These are phyloP conservation scores for Nakazawaea ishiwadae DNA, from an alignment of 805 yeast species.

Conservation along the genomic window DNA sequence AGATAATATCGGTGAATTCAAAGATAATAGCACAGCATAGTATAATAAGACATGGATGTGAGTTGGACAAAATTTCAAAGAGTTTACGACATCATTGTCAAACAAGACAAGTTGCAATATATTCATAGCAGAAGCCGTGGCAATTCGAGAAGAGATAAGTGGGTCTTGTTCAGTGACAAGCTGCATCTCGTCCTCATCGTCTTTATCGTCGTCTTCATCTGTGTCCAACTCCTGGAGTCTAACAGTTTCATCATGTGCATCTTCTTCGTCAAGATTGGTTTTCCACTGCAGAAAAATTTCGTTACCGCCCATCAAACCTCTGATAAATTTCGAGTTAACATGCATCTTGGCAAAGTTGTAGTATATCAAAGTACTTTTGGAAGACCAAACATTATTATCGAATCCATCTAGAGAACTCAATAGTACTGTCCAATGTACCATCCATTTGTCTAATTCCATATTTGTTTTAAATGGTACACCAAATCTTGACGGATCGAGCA, in stretches of 20 bases:
- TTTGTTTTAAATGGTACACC: constrained; percentile 68
- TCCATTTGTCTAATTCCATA: constrained; percentile 68
- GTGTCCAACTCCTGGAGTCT: neutral
- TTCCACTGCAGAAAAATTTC: constrained; percentile 13
- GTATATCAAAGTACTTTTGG: constrained; percentile 64
- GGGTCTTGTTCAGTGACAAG: constrained; percentile 22
- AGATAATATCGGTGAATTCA: constrained; percentile 39
- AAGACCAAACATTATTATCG: constrained; percentile 52
- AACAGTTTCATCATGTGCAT: neutral
- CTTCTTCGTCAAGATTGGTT: constrained; percentile 7
- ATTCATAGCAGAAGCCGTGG: constrained; percentile 58
- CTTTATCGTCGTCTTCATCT: constrained; percentile 13
- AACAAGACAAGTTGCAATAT: constrained; percentile 53
- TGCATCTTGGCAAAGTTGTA: constrained; percentile 76
- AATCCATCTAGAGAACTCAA: constrained; percentile 48
- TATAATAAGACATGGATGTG: constrained; percentile 70
- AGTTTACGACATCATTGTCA: constrained; percentile 53
- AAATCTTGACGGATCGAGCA: constrained; percentile 53
- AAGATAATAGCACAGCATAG: constrained; percentile 54
- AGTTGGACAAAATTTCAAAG: constrained; percentile 62
- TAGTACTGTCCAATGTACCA: constrained; percentile 75
- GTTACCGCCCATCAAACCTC: constrained; percentile 41
- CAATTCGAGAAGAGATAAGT: constrained; percentile 36
- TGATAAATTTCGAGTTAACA: constrained; percentile 43
- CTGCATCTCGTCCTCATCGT: constrained; percentile 7